Conservation (phyloP, 2,329 filamentous ascomycete genomes). For the Ceratocystis variospora region DNA sequence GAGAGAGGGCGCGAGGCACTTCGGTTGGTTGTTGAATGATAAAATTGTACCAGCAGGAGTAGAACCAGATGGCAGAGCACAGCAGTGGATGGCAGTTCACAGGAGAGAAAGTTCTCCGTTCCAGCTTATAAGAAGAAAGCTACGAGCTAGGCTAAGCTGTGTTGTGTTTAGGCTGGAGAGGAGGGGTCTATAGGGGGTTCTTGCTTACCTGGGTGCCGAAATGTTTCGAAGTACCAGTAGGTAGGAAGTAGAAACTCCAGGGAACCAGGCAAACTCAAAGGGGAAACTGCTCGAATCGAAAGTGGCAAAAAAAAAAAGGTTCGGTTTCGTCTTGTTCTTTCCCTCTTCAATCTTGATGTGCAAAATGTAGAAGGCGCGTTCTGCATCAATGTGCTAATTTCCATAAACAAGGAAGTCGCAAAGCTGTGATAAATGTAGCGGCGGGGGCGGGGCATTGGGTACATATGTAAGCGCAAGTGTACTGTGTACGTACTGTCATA, state of each 20-base stretch:
- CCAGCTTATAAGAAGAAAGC: background rate
- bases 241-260: too few relatives aligned
- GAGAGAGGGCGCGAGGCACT: background rate
- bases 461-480: background rate
- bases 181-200: too few relatives aligned
- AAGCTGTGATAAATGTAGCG: background rate
- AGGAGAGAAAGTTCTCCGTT: background rate
- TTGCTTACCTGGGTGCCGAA: too few relatives aligned
- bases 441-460: conserved; percentile 15
- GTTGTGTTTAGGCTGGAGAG: too few relatives aligned
- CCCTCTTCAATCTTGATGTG: background rate
- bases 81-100: too few relatives aligned
- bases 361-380: background rate
- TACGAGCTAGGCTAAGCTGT: too few relatives aligned
- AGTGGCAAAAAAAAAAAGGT: background rate
- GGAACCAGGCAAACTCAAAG: background rate
- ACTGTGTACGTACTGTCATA: background rate
- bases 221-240: too few relatives aligned
- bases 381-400: background rate
- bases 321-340: background rate
- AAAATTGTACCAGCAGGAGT: too few relatives aligned
- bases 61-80: too few relatives aligned
- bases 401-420: background rate
- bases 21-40: background rate
- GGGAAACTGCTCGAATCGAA: background rate